A percentile compares a stretch with the other conserved stretches of the same genome.
Conservation (phyloP, 805 yeast genomes). For the Isabelozyma heimii region DNA sequence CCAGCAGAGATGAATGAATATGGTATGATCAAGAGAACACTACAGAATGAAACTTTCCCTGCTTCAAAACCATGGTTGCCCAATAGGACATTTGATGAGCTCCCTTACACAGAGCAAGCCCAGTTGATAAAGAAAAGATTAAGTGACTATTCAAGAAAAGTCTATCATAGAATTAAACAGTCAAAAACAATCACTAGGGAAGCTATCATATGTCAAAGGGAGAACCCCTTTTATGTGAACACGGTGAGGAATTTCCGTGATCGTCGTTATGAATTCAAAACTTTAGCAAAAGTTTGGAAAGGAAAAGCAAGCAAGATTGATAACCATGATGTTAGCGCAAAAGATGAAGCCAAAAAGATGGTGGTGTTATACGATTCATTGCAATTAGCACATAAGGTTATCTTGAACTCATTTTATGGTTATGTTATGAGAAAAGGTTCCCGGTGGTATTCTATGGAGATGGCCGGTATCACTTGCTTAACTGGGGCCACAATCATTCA, state of each 20-base stretch:
- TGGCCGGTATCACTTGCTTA: conserved; percentile 98
- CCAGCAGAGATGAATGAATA: conserved; percentile 93
- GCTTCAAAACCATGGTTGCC: conserved; percentile 55
- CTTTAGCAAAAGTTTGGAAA: conserved; percentile 91
- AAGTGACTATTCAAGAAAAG: conserved; percentile 80
- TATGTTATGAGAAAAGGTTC: conserved; percentile 99
- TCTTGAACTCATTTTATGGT: conserved; percentile 94
- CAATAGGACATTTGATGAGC: conserved; percentile 67
- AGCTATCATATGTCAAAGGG: conserved; percentile 94
- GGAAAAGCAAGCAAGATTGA: conserved; percentile 61
- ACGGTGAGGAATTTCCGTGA: conserved; percentile 95
- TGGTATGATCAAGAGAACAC: conserved; percentile 79
- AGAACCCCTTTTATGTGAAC: conserved; percentile 93
- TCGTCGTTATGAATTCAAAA: conserved; percentile 93
- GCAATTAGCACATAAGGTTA: conserved; percentile 95
- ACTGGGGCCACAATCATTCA: conserved; percentile 98
- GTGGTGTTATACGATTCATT: conserved; percentile 90
- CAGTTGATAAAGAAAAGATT: conserved; percentile 70
- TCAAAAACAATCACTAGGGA: conserved; percentile 85
- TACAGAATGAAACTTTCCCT: conserved; percentile 77
- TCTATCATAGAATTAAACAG: conserved; percentile 75
- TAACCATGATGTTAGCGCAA: conserved; percentile 53
- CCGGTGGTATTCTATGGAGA: conserved; percentile 98
- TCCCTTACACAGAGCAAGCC: conserved; percentile 77
- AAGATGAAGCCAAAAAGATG: conserved; percentile 93